A percentile compares a stretch with the other conserved stretches of the same genome.
Conservation (phyloP, 2,329 filamentous ascomycete species). For the Colletotrichum sp. region DNA sequence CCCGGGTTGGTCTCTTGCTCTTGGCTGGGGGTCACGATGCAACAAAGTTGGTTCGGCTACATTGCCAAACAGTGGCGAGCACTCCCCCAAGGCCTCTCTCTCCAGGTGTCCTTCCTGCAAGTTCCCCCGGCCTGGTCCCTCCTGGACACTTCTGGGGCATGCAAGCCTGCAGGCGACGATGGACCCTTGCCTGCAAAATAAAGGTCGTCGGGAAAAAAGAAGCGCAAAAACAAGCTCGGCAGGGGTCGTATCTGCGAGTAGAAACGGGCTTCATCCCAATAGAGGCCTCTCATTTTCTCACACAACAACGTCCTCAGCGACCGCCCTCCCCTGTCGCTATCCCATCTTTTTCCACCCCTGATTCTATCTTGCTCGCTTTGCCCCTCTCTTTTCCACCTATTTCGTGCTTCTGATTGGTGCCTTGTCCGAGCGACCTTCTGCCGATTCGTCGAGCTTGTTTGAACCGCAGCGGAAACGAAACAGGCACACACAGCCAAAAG, state of each 20-base stretch:
- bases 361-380: slow-evolving; percentile 19
- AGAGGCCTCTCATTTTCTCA: neutral
- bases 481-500: neutral
- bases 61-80: slow-evolving; percentile 18
- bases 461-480: slow-evolving; percentile 21
- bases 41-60: slow-evolving; percentile 15
- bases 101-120: neutral
- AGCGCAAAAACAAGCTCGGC: slow-evolving; percentile 23
- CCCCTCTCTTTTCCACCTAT: neutral
- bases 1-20: slow-evolving; percentile 5
- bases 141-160: neutral
- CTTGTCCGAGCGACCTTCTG: neutral
- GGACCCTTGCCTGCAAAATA: slow-evolving; percentile 1
- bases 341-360: slow-evolving; percentile 12
- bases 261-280: slow-evolving; percentile 21
- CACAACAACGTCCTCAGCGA: neutral
- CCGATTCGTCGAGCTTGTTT: slow-evolving; percentile 23
- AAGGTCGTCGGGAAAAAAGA: slow-evolving; percentile 15
- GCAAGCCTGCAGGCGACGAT: neutral
- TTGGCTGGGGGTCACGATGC: slow-evolving; percentile 6
- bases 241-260: slow-evolving; percentile 1
- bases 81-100: neutral
- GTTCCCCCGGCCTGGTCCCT: neutral
- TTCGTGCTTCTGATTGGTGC: neutral
- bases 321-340: neutral